Base-by-base conservation (phyloP, 106 monocot genomes). In the Posidonia australis region DNA sequence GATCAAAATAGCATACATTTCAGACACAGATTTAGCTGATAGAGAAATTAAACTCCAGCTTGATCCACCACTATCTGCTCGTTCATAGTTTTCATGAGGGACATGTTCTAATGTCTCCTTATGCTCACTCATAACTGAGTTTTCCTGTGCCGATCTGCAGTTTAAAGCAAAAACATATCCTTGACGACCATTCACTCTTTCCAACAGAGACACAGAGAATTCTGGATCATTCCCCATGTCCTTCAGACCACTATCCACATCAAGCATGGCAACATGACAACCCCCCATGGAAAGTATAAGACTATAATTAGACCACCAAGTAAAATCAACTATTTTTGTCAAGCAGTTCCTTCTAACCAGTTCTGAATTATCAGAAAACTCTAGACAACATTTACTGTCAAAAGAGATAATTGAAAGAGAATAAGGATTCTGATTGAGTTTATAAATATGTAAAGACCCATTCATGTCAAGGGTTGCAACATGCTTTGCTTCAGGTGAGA, bases 231-330 rank as follows among this genome's bases (percentile, higher is more conserved):
- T 69, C 53, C 78, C 72, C 17, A 81, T 54, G 44, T 83, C 66
- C 66, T 60, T 76, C 51, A 16, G 70, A 59, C 75, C 66, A 49
- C 21, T 63, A 42, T 44, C 29, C 51, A 86, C 65, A 73, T 82
- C 70, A 62, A 84, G 80, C 84, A 94, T 82, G 66, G 54, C 79
- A 24, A 94, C 54, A 62, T 45, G 70, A 42, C 76, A 77, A 69
- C 44, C 68, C 57, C 63, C 72, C 26, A 70, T 86, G 18, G 79
- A 81, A 71, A 89, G 24, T 65, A 82, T 65, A 46, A 86, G 79
- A 78, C 84, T 78, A 47, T 68, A 26, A 69, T 86, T 84, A 42
- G 83, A 64, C 93, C 93, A 94, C 93, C 93, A 94, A 72, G 66
- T 72, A 62, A 90, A 51, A 70, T 94, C 77, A 67, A 69, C 30